phyloP scores from a whole-genome alignment of 2,329 filamentous ascomycete species.

The Colletotrichum caudatum region DNA sequence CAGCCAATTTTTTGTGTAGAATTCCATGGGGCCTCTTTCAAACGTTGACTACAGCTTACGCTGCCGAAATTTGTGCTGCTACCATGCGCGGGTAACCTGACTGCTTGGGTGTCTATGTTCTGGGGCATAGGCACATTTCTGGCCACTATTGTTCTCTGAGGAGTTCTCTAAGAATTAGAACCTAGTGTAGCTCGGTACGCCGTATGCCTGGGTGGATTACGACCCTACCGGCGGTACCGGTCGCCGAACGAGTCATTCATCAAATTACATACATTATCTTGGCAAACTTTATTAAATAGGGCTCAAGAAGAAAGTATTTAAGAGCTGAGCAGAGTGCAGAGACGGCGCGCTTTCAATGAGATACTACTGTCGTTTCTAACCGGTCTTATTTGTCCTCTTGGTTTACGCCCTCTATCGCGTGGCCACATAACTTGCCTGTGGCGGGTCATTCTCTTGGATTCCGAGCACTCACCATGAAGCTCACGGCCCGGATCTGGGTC shows the following conservation, averaged over 20 bases:
- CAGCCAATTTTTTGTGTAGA: conserved; percentile 43
- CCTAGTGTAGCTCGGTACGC: no score
- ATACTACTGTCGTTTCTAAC: background rate
- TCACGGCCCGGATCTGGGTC: background rate
- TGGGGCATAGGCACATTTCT: conserved; percentile 55
- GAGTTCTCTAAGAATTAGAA: no score
- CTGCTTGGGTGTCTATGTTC: conserved; percentile 55
- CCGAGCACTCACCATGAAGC: background rate
- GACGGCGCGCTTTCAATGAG: background rate
- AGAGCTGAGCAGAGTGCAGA: background rate
- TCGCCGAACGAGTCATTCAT: background rate
- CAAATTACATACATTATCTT: background rate
- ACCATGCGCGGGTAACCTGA: conserved; percentile 57
- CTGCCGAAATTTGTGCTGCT: conserved; percentile 53
- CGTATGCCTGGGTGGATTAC: no score
- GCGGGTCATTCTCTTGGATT: background rate
- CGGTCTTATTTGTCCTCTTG: background rate
- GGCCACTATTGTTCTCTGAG: conserved; percentile 51
- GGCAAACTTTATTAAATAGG: background rate
- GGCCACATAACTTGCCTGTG: background rate
- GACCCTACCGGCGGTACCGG: no score
- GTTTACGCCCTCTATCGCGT: background rate
- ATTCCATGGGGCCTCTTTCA: conserved; percentile 53
- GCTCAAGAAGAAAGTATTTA: background rate
- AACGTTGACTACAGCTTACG: conserved; percentile 54